Base-by-base conservation (phyloP, 176 grass and related monocot genomes). In the Hyparrhenia diplandra region DNA sequence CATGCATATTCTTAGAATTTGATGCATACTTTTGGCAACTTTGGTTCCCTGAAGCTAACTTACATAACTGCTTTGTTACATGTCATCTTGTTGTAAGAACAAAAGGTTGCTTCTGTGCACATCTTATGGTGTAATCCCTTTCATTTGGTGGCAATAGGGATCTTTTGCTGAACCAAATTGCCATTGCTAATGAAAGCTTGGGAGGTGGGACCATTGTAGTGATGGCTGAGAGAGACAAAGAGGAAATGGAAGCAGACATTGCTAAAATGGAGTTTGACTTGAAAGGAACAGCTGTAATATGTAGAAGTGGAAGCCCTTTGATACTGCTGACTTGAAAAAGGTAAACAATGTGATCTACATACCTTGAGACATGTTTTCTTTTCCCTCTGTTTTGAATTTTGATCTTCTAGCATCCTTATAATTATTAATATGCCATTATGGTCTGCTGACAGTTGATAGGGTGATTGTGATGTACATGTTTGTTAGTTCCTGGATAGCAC, bases 241-340 rank as follows among this genome's bases (percentile, higher is more conserved):
- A 94, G 83, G 88, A 94, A 88, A 94, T 94, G 91, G 91, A 94
- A 88, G 75, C 88, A 75, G 91, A 94, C 49, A 94, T 94, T 86
- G 83, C 80, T 66, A 94, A 94, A 90, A 94, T 94, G 91, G 91
- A 94, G 86, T 94, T 94, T 86, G 75, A 94, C 60, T 74, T 90
- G 61, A 94, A 90, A 87, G 91, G 91, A 82, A 94, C 91, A 73
- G 81, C 91, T 39, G 83, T 94, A 87, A 94, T 94, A 80, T 94
- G 91, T 66, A 90, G 91, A 88, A 94, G 91, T 70, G 91, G 91
- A 82, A 90, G 91, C 76, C 91, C 91, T 69, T 51, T 94, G 30
- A 94, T 94, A 88, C 60, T n/a, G 85, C 91, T 81, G 91, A 94
- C 75, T 66, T 94, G 71, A 94, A 94, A 90, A 94, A 94, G 88